Percentiles rank a stretch among this genome's conserved stretches.
phyloP scores from a whole-genome alignment of 2,329 filamentous ascomycete genomes.

The Pyricularia pennisetigena region DNA sequence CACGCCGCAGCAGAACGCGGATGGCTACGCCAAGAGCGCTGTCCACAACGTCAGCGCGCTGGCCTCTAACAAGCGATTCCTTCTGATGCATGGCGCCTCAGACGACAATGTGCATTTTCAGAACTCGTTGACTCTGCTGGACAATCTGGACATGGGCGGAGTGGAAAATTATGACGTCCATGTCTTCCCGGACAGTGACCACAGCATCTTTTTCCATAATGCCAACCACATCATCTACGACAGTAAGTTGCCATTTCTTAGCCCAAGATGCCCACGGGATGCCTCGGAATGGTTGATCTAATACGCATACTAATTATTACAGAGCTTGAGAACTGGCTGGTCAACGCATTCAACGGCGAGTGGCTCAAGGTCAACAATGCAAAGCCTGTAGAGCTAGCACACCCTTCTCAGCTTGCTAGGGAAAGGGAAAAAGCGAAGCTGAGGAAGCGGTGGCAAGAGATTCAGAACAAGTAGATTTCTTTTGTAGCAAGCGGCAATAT shows the following conservation, averaged over 20 bases:
- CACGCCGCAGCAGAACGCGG: conserved; percentile 71
- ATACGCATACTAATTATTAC: conserved; percentile 5
- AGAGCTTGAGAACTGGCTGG: conserved; percentile 82
- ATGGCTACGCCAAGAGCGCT: conserved; percentile 66
- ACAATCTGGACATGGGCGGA: conserved; percentile 70
- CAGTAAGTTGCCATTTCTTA: conserved; percentile 48
- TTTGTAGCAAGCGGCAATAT: neutral
- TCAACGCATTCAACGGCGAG: conserved; percentile 96
- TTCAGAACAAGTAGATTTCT: neutral
- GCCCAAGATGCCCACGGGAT: neutral
- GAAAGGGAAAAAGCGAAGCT: conserved; percentile 7
- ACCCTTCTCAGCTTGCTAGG: neutral
- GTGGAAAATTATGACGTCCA: conserved; percentile 95
- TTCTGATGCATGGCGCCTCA: conserved; percentile 91
- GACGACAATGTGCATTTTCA: conserved; percentile 98
- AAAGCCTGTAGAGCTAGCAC: conserved; percentile 28
- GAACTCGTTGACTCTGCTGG: conserved; percentile 79
- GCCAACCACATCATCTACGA: conserved; percentile 87
- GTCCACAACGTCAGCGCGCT: conserved; percentile 69
- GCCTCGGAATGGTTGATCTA: neutral
- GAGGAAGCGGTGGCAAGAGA: neutral
- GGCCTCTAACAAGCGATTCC: conserved; percentile 69
- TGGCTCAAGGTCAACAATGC: conserved; percentile 58
- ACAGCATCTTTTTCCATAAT: conserved; percentile 90
- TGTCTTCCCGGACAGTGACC: conserved; percentile 92